phyloP scores from a whole-genome alignment of 2,329 filamentous ascomycete genomes.

The Hawksworthiomyces lignivorus region DNA sequence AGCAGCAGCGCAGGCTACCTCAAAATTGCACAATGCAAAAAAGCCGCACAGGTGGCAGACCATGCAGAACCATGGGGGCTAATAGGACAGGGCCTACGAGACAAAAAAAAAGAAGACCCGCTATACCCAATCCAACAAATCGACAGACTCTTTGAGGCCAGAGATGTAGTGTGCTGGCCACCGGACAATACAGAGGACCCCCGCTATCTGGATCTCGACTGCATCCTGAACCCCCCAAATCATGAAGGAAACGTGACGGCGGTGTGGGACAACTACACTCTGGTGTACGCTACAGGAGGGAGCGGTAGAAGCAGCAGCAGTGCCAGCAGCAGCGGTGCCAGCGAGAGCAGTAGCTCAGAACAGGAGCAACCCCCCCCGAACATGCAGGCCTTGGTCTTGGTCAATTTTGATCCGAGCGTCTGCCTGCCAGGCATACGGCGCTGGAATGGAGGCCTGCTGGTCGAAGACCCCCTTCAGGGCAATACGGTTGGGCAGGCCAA shows the following conservation, averaged over 20 bases:
- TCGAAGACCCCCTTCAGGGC: no score
- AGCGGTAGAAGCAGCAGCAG: neutral
- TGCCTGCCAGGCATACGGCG: constrained; percentile 8
- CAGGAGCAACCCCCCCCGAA: no score
- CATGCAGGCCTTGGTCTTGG: constrained; percentile 28
- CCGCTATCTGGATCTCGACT: constrained; percentile 28
- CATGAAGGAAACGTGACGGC: constrained; percentile 30
- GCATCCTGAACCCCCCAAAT: constrained; percentile 31
- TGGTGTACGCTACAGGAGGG: constrained; percentile 36
- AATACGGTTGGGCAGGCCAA: no score
- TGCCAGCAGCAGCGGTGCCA: neutral
- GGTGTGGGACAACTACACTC: constrained; percentile 36
- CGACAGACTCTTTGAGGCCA: constrained; percentile 17
- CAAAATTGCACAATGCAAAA: no score
- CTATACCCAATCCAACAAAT: constrained; percentile 18
- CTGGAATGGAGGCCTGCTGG: no score
- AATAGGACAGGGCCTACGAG: no score
- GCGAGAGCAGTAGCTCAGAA: constrained; percentile 10
- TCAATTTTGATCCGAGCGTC: constrained; percentile 33
- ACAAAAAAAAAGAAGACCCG: constrained; percentile 10
- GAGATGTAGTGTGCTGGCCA: constrained; percentile 27
- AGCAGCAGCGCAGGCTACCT: no score
- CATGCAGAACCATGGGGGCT: no score
- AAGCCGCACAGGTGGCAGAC: no score
- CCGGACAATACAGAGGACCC: constrained; percentile 9